Evolutionary conservation across 345 rosid species (phyloP).

Genomic region (Pugionium dolabratum): DNA sequence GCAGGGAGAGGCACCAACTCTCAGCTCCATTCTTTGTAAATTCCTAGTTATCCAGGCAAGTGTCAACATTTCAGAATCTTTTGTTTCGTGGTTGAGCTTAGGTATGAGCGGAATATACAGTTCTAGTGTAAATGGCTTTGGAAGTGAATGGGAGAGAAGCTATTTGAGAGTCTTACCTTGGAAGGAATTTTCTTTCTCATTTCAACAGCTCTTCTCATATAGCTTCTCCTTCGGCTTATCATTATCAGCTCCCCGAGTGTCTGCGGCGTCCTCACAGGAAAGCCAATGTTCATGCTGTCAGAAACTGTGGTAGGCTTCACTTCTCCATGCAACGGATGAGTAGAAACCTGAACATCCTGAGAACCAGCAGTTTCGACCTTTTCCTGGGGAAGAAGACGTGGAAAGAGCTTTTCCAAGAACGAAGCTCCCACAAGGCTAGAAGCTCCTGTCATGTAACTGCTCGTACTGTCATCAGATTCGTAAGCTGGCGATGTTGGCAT

Average conservation of each 20-base stretch:
- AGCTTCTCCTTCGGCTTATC: slow-evolving; percentile 79
- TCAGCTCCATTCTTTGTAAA: slow-evolving; percentile 46
- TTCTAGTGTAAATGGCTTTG: background rate
- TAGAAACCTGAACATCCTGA: slow-evolving; percentile 24
- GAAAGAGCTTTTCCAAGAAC: slow-evolving; percentile 88
- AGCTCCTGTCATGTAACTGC: slow-evolving; percentile 67
- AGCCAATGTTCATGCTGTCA: slow-evolving; percentile 31
- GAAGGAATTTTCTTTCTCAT: slow-evolving; percentile 53
- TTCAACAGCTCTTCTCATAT: slow-evolving; percentile 61
- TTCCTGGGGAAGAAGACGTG: slow-evolving; percentile 56
- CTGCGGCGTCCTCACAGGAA: slow-evolving; percentile 46
- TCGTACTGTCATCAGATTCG: slow-evolving; percentile 58
- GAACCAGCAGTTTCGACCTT: slow-evolving; percentile 35
- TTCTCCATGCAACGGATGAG: slow-evolving; percentile 32
- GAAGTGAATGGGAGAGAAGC: slow-evolving; percentile 19
- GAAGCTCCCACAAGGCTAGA: slow-evolving; percentile 70
- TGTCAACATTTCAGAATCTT: slow-evolving; percentile 18
- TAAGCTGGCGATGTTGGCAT: slow-evolving; percentile 56
- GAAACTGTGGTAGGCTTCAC: slow-evolving; percentile 27
- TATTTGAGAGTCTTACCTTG: slow-evolving; percentile 49
- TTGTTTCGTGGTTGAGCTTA: background rate
- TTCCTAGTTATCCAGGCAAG: slow-evolving; percentile 54
- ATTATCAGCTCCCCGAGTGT: slow-evolving; percentile 85
- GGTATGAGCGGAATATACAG: background rate
- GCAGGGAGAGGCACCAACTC: slow-evolving; percentile 57